These are phyloP conservation scores for Carpinus fangiana DNA, from an alignment of 306 rosid genomes.

Conservation along the genomic window DNA sequence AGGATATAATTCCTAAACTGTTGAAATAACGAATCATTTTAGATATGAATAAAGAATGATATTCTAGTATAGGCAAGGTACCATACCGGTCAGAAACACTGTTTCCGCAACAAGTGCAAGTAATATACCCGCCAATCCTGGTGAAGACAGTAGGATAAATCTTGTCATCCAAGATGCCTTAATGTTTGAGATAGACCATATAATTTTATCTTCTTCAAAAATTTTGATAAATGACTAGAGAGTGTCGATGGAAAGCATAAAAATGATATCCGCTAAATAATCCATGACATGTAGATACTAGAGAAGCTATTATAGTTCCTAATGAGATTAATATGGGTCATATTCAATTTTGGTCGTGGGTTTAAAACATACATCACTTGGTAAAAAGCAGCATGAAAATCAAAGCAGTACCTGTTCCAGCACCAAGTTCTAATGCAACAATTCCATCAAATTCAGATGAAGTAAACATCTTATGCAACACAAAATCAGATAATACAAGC, in stretches of 20 bases:
- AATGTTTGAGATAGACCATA: slow-evolving; percentile 15
- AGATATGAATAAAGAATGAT: slow-evolving; percentile 4
- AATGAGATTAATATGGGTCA: neutral
- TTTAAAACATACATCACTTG: neutral
- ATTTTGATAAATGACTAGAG: neutral
- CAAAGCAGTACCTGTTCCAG: slow-evolving; percentile 66
- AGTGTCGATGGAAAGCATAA: too few relatives aligned
- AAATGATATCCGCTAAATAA: neutral
- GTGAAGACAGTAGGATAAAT: slow-evolving; percentile 34
- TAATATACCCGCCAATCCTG: slow-evolving; percentile 82
- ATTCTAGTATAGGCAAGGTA: slow-evolving; percentile 21
- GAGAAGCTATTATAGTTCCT: too few relatives aligned
- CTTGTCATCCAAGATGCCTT: slow-evolving; percentile 30
- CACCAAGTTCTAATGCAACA: slow-evolving; percentile 77
- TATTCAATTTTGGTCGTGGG: neutral
- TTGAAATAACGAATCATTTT: neutral
- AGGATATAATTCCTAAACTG: neutral
- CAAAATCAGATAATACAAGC: slow-evolving; percentile 72
- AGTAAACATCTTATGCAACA: slow-evolving; percentile 57
- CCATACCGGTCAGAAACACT: slow-evolving; percentile 77
- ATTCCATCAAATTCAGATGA: slow-evolving; percentile 66
- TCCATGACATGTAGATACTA: neutral
- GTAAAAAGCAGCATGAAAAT: neutral
- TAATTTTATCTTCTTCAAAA: neutral
- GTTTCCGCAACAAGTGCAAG: slow-evolving; percentile 62